Base-by-base conservation (phyloP, 139 green algal genomes). In the Picochlorum sp. region DNA sequence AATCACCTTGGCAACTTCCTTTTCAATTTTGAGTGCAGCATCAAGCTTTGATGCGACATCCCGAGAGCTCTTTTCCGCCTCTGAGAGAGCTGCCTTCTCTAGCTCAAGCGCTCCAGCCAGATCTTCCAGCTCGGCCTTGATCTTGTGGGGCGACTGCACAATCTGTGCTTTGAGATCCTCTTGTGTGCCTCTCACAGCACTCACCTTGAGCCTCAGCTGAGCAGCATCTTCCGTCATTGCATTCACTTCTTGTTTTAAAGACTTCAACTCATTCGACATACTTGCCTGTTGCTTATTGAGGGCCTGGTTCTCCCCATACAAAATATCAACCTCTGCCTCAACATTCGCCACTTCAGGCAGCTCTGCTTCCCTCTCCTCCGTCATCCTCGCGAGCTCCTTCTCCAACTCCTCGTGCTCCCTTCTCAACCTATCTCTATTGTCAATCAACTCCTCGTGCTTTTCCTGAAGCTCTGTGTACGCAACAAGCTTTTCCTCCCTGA, bases 401-500 rank as follows among this genome's bases (percentile, higher is more conserved):
- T 74, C 31, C 55, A 86, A 79, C 24, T 63, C 57, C 3, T 69
- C 64, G 1, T 85, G 66, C 56, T 80, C 60, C 16, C 79, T 72
- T 44, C 77, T 47, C 56, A 83, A 52, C 18, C 56, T 34, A 30
- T 71, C 66, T 44, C 76, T 73, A 62, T 79, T 67, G 18, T 74
- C 68, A 51, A 81, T 56, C 51, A 80, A 66, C 3, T 44, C 60
- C 23, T 81, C 55, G 38, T 37, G 54, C 60, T 45, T 72, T 56
- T 77, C 74, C 64, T 87, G 79, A 56, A 86, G 57, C 57, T 86
- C 76, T 21, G 77, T 81, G 67, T 82, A 92, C n/a, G 72, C 62
- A 16, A 72, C 65, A 62, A 94, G 79, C 77, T 94, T 93, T 63
- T 95, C 86, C 71, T 97, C 92, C 0, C 91, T 75, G 70, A 91